Evolutionary conservation across 2,329 filamentous ascomycete species (phyloP).

Genomic region (Thielaviopsis musarum): DNA sequence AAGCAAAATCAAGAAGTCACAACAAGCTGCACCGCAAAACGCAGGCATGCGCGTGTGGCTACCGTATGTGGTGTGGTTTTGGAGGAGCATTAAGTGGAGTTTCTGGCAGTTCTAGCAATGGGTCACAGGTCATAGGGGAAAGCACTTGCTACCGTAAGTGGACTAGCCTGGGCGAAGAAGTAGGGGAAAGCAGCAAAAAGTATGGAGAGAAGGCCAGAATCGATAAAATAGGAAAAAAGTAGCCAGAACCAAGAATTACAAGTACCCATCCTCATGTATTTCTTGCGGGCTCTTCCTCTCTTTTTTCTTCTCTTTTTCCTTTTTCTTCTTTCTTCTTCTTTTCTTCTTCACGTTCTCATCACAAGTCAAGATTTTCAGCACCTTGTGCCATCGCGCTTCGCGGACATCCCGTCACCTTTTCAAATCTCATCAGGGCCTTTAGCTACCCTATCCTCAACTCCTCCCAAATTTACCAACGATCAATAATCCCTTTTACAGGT

Average conservation of each 20-base stretch:
- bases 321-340: conserved; percentile 6
- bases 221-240: background rate
- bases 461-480: conserved; percentile 8
- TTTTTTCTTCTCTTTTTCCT: conserved; percentile 17
- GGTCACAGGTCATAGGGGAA: background rate
- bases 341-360: conserved; percentile 21
- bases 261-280: background rate
- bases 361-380: conserved; percentile 20
- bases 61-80: background rate
- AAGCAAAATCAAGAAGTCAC: background rate
- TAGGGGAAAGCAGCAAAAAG: background rate
- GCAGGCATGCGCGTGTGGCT: background rate
- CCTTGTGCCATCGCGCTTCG: conserved; percentile 16
- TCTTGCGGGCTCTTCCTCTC: conserved; percentile 14
- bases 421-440: conserved; percentile 60
- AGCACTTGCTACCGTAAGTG: background rate
- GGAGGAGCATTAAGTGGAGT: background rate
- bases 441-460: conserved; percentile 57
- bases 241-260: background rate
- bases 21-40: background rate
- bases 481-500: conserved; percentile 11
- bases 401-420: conserved; percentile 23
- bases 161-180: background rate
- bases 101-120: background rate
- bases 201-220: background rate